These are phyloP conservation scores for Epichloe amarillans DNA, from an alignment of 2,329 filamentous ascomycete genomes.

Conservation along the genomic window DNA sequence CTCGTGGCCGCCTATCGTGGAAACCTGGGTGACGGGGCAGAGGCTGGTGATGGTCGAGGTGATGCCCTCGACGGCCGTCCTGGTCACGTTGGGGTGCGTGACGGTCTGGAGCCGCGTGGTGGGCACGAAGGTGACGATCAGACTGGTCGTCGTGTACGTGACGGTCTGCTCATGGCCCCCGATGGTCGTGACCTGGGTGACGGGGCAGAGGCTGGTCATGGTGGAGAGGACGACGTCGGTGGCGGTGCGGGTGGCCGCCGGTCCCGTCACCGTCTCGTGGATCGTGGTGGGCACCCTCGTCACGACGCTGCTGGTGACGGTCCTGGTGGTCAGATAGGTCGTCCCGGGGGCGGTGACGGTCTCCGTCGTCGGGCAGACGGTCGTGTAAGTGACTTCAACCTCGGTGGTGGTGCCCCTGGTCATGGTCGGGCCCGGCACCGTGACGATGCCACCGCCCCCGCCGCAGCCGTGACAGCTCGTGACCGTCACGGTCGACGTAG, in stretches of 20 bases:
- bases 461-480: conserved; percentile 25
- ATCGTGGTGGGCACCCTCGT: conserved; percentile 17
- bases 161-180: conserved; percentile 5
- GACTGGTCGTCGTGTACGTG: conserved; percentile 12
- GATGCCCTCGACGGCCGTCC: conserved; percentile 19
- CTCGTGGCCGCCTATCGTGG: conserved; percentile 14
- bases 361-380: conserved; percentile 21
- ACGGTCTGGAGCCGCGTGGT: conserved; percentile 18
- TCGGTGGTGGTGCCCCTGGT: conserved; percentile 18
- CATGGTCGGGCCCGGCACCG: conserved; percentile 22
- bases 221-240: conserved; percentile 23
- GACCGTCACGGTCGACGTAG: conserved; percentile 30
- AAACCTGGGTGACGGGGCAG: conserved; percentile 26
- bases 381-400: conserved; percentile 26
- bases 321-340: conserved; percentile 17
- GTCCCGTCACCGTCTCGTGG: conserved; percentile 17
- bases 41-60: conserved; percentile 29
- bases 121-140: conserved; percentile 15
- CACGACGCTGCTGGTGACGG: conserved; percentile 14
- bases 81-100: conserved; percentile 14
- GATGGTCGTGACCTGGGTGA: conserved; percentile 16
- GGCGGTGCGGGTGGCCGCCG: conserved; percentile 18
- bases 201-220: conserved; percentile 28
- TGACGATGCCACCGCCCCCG: conserved; percentile 19
- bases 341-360: conserved; percentile 22